Conservation (phyloP, 352 stramenopile species). For the Elongisporangium anandrum region DNA sequence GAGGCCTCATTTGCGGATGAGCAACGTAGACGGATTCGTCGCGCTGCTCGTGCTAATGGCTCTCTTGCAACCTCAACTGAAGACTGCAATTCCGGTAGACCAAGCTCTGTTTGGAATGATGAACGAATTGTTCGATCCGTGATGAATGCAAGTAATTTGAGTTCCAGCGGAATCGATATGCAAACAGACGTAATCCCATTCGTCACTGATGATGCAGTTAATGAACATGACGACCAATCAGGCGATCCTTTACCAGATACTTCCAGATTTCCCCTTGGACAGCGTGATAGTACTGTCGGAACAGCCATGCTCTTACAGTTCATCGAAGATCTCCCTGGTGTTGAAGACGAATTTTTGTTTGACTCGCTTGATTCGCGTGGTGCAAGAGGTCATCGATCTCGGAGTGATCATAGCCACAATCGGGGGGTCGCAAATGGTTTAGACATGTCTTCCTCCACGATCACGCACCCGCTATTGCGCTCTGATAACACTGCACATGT, state of each 20-base stretch:
- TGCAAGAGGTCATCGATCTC: conserved; percentile 21
- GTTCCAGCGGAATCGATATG: neutral
- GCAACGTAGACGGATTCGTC: conserved; percentile 35
- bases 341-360: conserved; percentile 50
- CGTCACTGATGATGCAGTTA: neutral
- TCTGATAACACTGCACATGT: conserved; percentile 12
- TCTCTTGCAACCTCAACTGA: neutral
- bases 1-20: conserved; percentile 55
- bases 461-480: conserved; percentile 37
- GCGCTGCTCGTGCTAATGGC: conserved; percentile 15
- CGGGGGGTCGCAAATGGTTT: conserved; percentile 8
- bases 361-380: conserved; percentile 44
- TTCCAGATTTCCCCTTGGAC: neutral
- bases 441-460: conserved; percentile 10
- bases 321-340: conserved; percentile 54
- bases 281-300: neutral
- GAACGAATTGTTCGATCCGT: neutral
- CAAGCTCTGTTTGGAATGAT: neutral
- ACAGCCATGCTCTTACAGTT: conserved; percentile 31
- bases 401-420: conserved; percentile 25
- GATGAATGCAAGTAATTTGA: neutral
- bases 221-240: conserved; percentile 2
- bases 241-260: conserved; percentile 10
- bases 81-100: neutral
- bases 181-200: neutral